Evolutionary conservation across 441 rosid genomes (phyloP).

Genomic region (Pelargonium citronellum): DNA sequence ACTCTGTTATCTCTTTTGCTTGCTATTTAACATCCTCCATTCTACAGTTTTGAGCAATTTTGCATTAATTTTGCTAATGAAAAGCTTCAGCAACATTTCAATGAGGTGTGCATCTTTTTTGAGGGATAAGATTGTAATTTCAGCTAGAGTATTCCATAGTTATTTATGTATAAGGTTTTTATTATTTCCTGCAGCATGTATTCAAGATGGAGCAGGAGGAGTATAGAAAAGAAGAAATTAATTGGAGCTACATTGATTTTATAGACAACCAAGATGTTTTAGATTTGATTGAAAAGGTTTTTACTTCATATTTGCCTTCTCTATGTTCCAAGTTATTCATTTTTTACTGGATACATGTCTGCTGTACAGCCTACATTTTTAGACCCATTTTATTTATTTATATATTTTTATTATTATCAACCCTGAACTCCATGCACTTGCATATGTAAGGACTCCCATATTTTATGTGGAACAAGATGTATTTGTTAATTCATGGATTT

Average conservation of each 20-base stretch:
- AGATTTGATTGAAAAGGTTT: conserved; percentile 62
- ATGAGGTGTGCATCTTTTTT: conserved; percentile 44
- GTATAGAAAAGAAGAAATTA: conserved; percentile 64
- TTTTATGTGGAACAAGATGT: background rate
- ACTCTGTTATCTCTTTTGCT: background rate
- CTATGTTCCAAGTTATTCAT: background rate
- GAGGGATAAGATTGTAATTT: conserved; percentile 15
- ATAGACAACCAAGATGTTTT: conserved; percentile 69
- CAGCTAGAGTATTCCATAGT: conserved; percentile 13
- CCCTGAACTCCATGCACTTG: background rate
- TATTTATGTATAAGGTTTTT: background rate
- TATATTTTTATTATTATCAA: too few relatives aligned
- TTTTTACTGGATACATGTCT: background rate
- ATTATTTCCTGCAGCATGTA: conserved; percentile 46
- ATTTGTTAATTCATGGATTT: background rate
- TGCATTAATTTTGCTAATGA: conserved; percentile 81
- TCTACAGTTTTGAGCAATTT: conserved; percentile 73
- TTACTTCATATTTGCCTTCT: conserved; percentile 7
- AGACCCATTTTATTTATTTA: background rate
- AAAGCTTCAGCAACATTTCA: conserved; percentile 79
- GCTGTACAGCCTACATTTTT: background rate
- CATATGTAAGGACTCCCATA: background rate
- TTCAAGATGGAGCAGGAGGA: conserved; percentile 87
- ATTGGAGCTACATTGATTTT: conserved; percentile 27
- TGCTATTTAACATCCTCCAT: conserved; percentile 2